phyloP scores from a whole-genome alignment of 495 filamentous ascomycete genomes.

The Cercophora samala region DNA sequence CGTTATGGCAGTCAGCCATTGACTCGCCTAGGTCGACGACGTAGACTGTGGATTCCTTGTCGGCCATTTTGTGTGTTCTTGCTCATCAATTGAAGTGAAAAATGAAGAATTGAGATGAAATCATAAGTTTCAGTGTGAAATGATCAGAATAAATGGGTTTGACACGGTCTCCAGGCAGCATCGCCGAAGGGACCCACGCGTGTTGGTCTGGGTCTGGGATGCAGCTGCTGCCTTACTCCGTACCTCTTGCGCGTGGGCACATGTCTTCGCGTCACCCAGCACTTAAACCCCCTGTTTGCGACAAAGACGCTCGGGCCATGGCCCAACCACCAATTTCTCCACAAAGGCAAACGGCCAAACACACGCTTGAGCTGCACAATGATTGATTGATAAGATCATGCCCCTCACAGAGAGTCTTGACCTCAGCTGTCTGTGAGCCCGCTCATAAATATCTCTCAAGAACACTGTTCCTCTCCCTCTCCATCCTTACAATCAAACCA shows the following conservation, averaged over 20 bases:
- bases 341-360: background rate
- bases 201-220: constrained; percentile 10
- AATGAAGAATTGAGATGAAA: constrained; percentile 4
- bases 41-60: constrained; percentile 92
- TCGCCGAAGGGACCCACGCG: constrained; percentile 15
- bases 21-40: constrained; percentile 82
- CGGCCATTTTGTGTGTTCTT: constrained; percentile 63
- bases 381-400: too few species aligned
- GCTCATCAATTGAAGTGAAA: background rate
- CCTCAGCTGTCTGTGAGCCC: background rate
- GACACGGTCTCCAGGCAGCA: constrained; percentile 29
- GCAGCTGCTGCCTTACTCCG: constrained; percentile 16
- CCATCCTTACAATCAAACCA: background rate
- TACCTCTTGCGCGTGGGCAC: constrained; percentile 24
- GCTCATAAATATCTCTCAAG: background rate
- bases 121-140: background rate
- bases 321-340: background rate
- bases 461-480: background rate
- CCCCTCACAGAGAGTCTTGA: background rate
- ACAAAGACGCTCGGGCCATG: background rate
- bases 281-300: constrained; percentile 4
- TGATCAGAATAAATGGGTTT: too few species aligned
- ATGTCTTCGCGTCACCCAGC: constrained; percentile 33
- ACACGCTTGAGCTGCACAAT: background rate
- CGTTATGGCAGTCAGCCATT: constrained; percentile 72